Percentiles rank a stretch among this genome's conserved stretches.
phyloP scores from a whole-genome alignment of 495 filamentous ascomycete genomes.

The Penicillium ucsense region DNA sequence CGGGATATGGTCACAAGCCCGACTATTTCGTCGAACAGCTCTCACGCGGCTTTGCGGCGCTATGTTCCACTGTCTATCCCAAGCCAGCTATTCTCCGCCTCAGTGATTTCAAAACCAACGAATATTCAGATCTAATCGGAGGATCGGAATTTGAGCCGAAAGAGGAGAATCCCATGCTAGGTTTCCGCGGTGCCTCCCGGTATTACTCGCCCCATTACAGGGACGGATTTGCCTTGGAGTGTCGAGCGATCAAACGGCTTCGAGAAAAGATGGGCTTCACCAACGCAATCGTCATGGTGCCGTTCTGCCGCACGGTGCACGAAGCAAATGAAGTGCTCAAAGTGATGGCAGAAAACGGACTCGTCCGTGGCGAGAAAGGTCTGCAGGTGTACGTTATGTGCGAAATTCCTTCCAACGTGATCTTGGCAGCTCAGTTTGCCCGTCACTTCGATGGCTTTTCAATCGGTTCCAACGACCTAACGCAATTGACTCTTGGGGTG shows the following conservation, averaged over 20 bases:
- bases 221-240: conserved; percentile 29
- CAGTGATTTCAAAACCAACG: conserved; percentile 34
- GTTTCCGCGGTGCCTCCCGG: conserved; percentile 28
- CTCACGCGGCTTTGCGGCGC: conserved; percentile 21
- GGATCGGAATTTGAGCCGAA: conserved; percentile 26
- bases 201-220: conserved; percentile 29
- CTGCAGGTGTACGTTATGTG: conserved; percentile 31
- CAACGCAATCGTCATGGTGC: conserved; percentile 30
- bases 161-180: conserved; percentile 31
- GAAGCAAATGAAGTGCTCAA: conserved; percentile 23
- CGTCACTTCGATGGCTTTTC: conserved; percentile 29
- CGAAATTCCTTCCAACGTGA: conserved; percentile 31
- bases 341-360: conserved; percentile 23
- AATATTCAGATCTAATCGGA: conserved; percentile 28
- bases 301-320: conserved; percentile 25
- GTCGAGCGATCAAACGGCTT: conserved; percentile 25
- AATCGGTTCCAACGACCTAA: conserved; percentile 31
- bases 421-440: conserved; percentile 20
- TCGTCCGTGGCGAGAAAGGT: conserved; percentile 20
- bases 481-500: conserved; percentile 26
- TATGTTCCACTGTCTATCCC: conserved; percentile 24
- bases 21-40: conserved; percentile 31
- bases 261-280: conserved; percentile 25
- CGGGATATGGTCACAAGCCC: conserved; percentile 21
- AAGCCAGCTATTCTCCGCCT: conserved; percentile 25